phyloP scores from a whole-genome alignment of 2,329 filamentous ascomycete genomes.

The Metarhizium robertsii region DNA sequence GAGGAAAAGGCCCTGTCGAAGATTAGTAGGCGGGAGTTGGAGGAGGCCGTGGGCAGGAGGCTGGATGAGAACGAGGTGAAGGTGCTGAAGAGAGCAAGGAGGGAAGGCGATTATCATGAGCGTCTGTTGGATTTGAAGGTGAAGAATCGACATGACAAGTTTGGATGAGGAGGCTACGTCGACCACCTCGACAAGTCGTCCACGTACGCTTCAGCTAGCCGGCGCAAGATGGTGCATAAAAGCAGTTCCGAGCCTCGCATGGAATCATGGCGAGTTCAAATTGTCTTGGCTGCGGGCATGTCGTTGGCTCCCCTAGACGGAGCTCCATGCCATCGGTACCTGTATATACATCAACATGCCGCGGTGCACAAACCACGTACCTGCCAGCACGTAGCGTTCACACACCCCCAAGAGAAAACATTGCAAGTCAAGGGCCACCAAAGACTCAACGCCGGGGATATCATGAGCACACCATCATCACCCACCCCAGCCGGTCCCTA shows the following conservation, averaged over 20 bases:
- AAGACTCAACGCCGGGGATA: background rate
- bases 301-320: background rate
- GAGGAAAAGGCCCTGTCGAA: constrained; percentile 78
- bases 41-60: constrained; percentile 66
- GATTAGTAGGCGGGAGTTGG: constrained; percentile 77
- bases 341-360: too few relatives aligned
- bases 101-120: constrained; percentile 87
- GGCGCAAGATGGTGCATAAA: background rate
- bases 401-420: too few relatives aligned
- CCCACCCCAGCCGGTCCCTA: constrained; percentile 11
- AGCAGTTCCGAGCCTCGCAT: background rate
- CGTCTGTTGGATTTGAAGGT: constrained; percentile 76
- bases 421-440: too few relatives aligned
- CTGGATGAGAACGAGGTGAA: constrained; percentile 81
- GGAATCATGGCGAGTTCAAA: background rate
- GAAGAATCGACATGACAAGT: constrained; percentile 92
- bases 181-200: background rate
- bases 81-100: constrained; percentile 69
- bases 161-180: constrained; percentile 17
- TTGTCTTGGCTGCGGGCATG: too few relatives aligned
- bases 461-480: background rate
- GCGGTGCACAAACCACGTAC: too few relatives aligned
- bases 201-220: background rate
- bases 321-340: too few relatives aligned
- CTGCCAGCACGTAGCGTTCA: too few relatives aligned